Evolutionary conservation across 108 stramenopile genomes (phyloP).

Genomic region (Mediolabrus comicus): DNA sequence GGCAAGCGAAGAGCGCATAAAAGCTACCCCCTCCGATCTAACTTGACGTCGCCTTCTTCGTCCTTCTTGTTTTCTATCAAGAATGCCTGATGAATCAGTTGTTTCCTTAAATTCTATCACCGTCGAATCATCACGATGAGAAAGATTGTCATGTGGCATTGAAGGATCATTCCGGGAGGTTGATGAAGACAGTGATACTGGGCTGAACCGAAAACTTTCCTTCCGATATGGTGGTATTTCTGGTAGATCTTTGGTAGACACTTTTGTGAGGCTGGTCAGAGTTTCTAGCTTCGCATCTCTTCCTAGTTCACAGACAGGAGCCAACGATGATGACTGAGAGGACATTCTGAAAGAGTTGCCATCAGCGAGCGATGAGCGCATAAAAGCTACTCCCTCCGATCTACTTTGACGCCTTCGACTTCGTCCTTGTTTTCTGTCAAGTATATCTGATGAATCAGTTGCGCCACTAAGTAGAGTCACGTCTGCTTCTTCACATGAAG

Average conservation of each 20-base stretch:
- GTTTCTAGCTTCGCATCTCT: not conserved
- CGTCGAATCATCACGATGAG: too few species aligned
- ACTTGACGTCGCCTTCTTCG: not conserved
- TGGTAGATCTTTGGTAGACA: not conserved
- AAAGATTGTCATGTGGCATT: too few species aligned
- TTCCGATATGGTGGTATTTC: not conserved
- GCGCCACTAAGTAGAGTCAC: not conserved
- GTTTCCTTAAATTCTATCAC: too few species aligned
- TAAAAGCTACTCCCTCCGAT: slow-evolving; percentile 1
- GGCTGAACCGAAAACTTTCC: not conserved
- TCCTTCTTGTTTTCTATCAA: not conserved
- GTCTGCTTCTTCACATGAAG: not conserved
- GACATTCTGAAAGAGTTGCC: not conserved
- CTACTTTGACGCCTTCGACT: not conserved
- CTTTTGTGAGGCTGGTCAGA: not conserved
- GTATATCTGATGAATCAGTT: not conserved
- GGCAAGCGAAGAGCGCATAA: not conserved
- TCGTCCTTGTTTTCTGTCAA: not conserved
- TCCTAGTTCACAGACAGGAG: not conserved
- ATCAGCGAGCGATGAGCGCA: not conserved
- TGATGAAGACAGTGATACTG: too few species aligned
- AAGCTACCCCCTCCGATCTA: not conserved
- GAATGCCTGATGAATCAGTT: too few species aligned
- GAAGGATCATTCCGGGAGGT: too few species aligned
- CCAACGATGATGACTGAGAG: not conserved